phyloP scores from a whole-genome alignment of 1,139 yeast species.

The Kluyveromyces marxianus region DNA sequence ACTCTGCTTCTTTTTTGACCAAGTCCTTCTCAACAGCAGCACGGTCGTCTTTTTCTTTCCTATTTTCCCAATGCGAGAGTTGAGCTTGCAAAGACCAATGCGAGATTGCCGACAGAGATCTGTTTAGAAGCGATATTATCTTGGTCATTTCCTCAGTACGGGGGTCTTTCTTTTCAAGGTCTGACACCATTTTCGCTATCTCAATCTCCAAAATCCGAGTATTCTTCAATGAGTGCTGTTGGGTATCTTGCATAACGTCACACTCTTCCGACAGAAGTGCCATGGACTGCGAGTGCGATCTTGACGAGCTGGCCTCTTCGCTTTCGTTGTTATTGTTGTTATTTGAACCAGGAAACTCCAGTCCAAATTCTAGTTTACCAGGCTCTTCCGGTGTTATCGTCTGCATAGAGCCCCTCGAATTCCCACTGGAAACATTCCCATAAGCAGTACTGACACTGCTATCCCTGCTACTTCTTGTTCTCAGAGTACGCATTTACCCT shows the following conservation, averaged over 20 bases:
- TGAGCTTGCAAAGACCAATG: conserved; percentile 30
- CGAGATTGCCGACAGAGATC: conserved; percentile 24
- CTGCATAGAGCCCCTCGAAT: conserved; percentile 1
- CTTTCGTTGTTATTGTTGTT: conserved; percentile 1
- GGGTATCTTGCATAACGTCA: conserved; percentile 3
- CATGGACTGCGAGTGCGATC: neutral
- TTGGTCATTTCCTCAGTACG: conserved; percentile 10
- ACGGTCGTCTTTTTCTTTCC: conserved; percentile 17
- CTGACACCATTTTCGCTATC: conserved; percentile 14
- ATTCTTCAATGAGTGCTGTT: conserved; percentile 16
- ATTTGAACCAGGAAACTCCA: neutral
- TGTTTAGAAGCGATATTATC: conserved; percentile 19
- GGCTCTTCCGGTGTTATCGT: conserved; percentile 5
- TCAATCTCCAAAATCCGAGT: conserved; percentile 21
- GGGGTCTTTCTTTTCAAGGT: conserved; percentile 11
- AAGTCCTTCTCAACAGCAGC: conserved; percentile 20
- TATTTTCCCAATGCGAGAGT: conserved; percentile 19
- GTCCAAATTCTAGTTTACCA: neutral
- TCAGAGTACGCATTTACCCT: neutral
- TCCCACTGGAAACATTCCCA: neutral
- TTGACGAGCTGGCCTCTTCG: neutral
- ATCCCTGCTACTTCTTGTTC: neutral
- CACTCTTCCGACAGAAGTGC: neutral
- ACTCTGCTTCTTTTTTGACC: conserved; percentile 21
- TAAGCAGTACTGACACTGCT: neutral